Evolutionary conservation across 495 filamentous ascomycete genomes (phyloP).

Genomic region (Parathielavia hyrcaniae): DNA sequence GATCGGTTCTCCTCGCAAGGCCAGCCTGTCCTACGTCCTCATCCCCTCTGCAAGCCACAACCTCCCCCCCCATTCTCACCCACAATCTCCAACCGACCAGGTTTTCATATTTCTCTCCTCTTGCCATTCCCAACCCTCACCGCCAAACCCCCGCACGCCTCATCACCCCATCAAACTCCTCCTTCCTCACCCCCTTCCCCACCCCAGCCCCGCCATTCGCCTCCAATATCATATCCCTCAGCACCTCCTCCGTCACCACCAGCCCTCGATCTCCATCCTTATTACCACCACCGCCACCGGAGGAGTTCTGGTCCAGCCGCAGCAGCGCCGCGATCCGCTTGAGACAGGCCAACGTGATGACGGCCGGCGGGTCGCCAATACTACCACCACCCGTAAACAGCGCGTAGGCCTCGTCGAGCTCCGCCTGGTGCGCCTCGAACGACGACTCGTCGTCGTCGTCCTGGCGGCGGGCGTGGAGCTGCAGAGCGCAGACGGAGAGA

Average conservation of each 20-base stretch:
- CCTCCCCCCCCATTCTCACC: neutral
- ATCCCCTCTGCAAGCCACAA: neutral
- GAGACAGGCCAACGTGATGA: conserved; percentile 76
- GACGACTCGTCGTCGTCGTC: too few species aligned
- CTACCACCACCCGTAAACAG: conserved; percentile 61
- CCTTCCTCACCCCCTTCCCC: conserved; percentile 61
- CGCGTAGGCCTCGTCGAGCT: conserved; percentile 72
- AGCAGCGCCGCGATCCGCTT: conserved; percentile 72
- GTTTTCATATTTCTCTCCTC: neutral
- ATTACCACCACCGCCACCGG: neutral
- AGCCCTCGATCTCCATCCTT: neutral
- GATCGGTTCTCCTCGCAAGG: too few species aligned
- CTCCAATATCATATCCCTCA: conserved; percentile 90
- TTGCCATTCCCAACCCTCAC: conserved; percentile 23
- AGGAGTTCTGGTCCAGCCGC: conserved; percentile 59
- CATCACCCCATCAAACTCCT: conserved; percentile 85
- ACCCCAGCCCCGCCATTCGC: conserved; percentile 76
- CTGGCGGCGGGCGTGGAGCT: conserved; percentile 56
- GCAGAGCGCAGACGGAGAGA: conserved; percentile 76
- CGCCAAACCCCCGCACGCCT: conserved; percentile 72
- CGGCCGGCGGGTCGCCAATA: conserved; percentile 41
- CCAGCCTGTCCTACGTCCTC: too few species aligned
- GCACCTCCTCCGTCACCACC: conserved; percentile 69
- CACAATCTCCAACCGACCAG: neutral
- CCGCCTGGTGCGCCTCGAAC: conserved; percentile 47